These are phyloP conservation scores for Kingdonia uniflora DNA, from an alignment of 164 flowering plant genomes.

Conservation along the genomic window DNA sequence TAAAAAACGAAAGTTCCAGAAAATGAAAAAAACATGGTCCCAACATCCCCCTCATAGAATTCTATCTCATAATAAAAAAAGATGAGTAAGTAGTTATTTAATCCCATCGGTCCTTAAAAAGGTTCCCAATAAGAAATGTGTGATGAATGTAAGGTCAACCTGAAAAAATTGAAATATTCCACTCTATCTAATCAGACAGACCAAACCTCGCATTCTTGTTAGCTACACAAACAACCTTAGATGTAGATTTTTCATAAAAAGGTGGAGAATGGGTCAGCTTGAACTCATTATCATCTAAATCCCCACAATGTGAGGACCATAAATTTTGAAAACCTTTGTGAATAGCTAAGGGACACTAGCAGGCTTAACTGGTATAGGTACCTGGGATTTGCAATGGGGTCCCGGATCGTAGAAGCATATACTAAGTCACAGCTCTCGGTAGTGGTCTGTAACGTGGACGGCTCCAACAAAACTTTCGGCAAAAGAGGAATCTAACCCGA, in stretches of 20 bases:
- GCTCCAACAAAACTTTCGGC: no score
- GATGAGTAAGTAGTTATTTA: no score
- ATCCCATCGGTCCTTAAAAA: no score
- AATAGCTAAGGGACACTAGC: background rate
- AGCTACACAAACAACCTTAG: background rate
- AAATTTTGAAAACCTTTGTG: background rate
- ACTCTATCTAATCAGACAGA: background rate
- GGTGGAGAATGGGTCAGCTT: background rate
- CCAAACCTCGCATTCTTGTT: background rate
- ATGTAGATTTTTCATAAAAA: background rate
- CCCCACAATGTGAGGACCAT: slow-evolving; percentile 9
- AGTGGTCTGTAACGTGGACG: no score
- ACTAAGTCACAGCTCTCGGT: background rate
- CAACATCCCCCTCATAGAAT: no score
- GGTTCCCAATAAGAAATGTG: background rate
- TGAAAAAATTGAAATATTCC: background rate
- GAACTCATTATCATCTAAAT: background rate
- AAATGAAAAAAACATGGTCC: no score
- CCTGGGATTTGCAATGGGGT: background rate
- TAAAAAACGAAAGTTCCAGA: no score
- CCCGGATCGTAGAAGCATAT: background rate
- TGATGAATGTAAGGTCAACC: background rate
- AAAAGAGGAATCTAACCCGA: no score
- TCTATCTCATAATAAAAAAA: no score
- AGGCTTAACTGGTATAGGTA: background rate